Evolutionary conservation across 495 filamentous ascomycete species (phyloP).

Genomic region (Penicillium lividum): DNA sequence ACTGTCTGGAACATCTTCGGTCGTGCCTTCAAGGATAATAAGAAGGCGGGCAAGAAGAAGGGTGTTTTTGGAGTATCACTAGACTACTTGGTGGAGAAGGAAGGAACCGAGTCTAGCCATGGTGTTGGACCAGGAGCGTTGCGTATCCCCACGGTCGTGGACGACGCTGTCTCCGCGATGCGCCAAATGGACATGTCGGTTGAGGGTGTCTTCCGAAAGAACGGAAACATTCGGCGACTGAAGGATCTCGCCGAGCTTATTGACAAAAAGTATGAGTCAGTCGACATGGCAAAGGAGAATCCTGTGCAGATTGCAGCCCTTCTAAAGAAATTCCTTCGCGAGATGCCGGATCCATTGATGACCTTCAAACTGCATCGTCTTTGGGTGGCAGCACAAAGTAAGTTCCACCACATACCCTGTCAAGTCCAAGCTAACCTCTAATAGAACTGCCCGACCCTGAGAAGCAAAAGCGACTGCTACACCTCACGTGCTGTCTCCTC

Average conservation of each 20-base stretch:
- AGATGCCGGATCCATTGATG: slow-evolving; percentile 91
- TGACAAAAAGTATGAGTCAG: slow-evolving; percentile 78
- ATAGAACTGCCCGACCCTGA: slow-evolving; percentile 80
- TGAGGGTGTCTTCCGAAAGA: slow-evolving; percentile 98
- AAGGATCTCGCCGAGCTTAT: slow-evolving; percentile 81
- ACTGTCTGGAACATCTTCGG: slow-evolving; percentile 98
- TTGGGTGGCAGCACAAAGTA: slow-evolving; percentile 86
- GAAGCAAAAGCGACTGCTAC: slow-evolving; percentile 79
- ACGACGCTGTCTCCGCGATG: slow-evolving; percentile 91
- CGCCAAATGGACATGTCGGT: slow-evolving; percentile 98
- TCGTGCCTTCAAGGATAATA: slow-evolving; percentile 86
- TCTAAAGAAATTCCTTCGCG: slow-evolving; percentile 91
- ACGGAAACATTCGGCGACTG: slow-evolving; percentile 91
- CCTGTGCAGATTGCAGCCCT: slow-evolving; percentile 94
- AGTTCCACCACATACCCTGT: slow-evolving; percentile 26
- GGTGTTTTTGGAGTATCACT: slow-evolving; percentile 85
- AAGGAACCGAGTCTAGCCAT: slow-evolving; percentile 93
- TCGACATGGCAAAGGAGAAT: slow-evolving; percentile 79
- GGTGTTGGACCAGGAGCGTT: slow-evolving; percentile 91
- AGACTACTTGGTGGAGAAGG: slow-evolving; percentile 85
- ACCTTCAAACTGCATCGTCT: slow-evolving; percentile 93
- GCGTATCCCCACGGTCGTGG: slow-evolving; percentile 82
- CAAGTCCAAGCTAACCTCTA: slow-evolving; percentile 24
- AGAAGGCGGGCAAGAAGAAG: slow-evolving; percentile 84
- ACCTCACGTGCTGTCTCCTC: slow-evolving; percentile 89